phyloP scores from a whole-genome alignment of 768 basidiomycete genomes.

The Lentinula sp. region DNA sequence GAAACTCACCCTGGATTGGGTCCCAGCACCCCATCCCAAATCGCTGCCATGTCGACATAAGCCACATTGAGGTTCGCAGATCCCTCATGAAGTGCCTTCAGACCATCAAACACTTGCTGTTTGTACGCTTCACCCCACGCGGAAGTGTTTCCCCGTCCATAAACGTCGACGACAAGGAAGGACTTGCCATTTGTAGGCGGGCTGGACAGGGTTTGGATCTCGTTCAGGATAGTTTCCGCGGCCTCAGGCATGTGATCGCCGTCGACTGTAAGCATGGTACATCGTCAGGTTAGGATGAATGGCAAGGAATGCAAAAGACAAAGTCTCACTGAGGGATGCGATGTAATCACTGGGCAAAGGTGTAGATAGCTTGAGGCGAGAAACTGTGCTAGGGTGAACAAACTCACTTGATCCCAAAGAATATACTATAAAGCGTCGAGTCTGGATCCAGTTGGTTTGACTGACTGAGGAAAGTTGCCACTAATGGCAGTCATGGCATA shows the following conservation, averaged over 20 bases:
- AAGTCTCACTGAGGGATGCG: slow-evolving; percentile 31
- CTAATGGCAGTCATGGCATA: slow-evolving; percentile 17
- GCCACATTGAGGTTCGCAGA: slow-evolving; percentile 29
- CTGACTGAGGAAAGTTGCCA: slow-evolving; percentile 37
- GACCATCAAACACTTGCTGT: slow-evolving; percentile 36
- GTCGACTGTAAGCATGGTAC: slow-evolving; percentile 23
- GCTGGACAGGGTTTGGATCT: slow-evolving; percentile 38
- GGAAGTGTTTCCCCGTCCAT: slow-evolving; percentile 37
- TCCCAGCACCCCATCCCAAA: slow-evolving; percentile 44
- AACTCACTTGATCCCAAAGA: slow-evolving; percentile 51
- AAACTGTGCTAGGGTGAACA: no score
- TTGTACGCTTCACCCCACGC: slow-evolving; percentile 40
- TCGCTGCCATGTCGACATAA: slow-evolving; percentile 39
- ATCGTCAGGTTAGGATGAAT: background rate
- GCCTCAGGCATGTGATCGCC: slow-evolving; percentile 41
- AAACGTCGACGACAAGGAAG: slow-evolving; percentile 45
- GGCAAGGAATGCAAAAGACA: background rate
- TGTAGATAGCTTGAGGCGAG: no score
- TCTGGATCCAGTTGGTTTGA: slow-evolving; percentile 34
- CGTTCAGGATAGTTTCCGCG: slow-evolving; percentile 33
- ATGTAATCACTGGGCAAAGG: slow-evolving; percentile 29
- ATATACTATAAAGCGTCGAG: slow-evolving; percentile 44
- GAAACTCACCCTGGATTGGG: slow-evolving; percentile 29
- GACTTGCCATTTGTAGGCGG: slow-evolving; percentile 45
- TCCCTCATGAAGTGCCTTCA: slow-evolving; percentile 25